phyloP scores from a whole-genome alignment of 2,329 filamentous ascomycete species.

The Clonostachys rosea region DNA sequence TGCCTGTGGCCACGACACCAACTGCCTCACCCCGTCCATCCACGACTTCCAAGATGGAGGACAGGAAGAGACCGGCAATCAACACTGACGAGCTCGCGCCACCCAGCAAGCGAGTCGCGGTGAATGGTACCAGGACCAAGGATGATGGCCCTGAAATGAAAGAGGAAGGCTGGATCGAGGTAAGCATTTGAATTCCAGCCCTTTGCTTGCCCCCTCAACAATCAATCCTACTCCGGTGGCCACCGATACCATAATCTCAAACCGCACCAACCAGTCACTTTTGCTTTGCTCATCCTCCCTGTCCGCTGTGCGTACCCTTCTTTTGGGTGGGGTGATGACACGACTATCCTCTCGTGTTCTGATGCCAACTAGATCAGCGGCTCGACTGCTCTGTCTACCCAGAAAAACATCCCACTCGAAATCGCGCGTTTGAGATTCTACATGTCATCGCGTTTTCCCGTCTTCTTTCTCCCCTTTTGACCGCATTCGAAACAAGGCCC shows the following conservation, averaged over 20 bases:
- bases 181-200: constrained; percentile 40
- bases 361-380: no score
- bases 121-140: constrained; percentile 67
- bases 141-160: constrained; percentile 51
- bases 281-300: no score
- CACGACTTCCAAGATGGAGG: constrained; percentile 94
- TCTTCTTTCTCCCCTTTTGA: no score
- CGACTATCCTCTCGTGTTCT: no score
- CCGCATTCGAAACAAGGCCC: no score
- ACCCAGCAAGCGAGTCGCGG: constrained; percentile 85
- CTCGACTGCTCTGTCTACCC: no score
- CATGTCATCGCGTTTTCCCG: neutral
- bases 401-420: neutral
- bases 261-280: no score
- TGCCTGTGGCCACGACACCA: constrained; percentile 77
- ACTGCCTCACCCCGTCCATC: constrained; percentile 70
- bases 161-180: constrained; percentile 60
- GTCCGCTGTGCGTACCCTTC: no score
- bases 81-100: constrained; percentile 80
- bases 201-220: neutral
- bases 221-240: neutral
- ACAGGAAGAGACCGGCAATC: constrained; percentile 92
- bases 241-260: neutral
- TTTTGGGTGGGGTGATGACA: no score
- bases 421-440: neutral